phyloP scores from a whole-genome alignment of 306 rosid genomes.

The Cucumis sativus region DNA sequence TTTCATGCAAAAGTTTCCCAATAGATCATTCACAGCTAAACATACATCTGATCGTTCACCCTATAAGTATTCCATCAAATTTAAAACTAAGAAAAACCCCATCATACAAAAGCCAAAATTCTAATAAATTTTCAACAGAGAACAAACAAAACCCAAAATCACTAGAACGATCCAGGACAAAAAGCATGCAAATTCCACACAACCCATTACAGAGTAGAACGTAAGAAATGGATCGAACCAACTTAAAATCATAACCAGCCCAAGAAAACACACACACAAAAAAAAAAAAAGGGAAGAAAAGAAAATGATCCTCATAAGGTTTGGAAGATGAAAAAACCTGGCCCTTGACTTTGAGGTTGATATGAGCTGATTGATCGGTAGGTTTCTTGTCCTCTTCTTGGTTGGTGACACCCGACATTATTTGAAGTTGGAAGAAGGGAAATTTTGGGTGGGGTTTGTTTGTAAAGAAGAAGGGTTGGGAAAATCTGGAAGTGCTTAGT shows the following conservation, averaged over 20 bases:
- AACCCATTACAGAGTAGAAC: background rate
- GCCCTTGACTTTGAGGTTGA: slow-evolving; percentile 42
- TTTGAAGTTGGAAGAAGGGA: background rate
- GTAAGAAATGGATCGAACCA: background rate
- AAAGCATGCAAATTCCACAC: background rate
- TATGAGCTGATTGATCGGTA: slow-evolving; percentile 28
- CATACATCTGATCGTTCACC: background rate
- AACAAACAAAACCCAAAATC: background rate
- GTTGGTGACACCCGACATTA: slow-evolving; percentile 28
- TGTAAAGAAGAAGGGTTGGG: background rate
- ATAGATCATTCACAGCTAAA: background rate
- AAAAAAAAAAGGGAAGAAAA: background rate
- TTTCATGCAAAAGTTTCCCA: background rate
- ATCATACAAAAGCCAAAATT: background rate
- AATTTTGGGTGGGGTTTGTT: background rate
- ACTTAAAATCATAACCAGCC: background rate
- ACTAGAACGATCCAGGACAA: background rate
- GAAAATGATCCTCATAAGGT: background rate
- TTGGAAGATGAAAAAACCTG: slow-evolving; percentile 17
- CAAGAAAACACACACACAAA: too few relatives aligned
- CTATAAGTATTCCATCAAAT: background rate
- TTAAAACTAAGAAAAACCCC: background rate
- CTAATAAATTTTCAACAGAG: background rate
- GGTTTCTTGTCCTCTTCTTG: slow-evolving; percentile 44
- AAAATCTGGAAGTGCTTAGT: background rate